These are phyloP conservation scores for Candida gigantensis DNA, from an alignment of 1,139 yeast species.

Conservation along the genomic window DNA sequence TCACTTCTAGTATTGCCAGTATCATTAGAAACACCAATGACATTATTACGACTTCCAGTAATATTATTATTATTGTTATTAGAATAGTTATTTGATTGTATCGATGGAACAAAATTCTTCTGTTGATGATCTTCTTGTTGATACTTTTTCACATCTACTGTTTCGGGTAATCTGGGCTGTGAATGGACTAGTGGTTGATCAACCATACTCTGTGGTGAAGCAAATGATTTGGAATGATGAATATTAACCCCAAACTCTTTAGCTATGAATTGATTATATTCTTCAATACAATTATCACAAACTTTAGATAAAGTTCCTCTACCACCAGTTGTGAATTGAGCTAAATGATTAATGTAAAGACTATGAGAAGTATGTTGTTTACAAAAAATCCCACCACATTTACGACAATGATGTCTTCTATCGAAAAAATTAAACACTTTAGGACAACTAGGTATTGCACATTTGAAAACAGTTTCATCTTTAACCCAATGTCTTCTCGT, in stretches of 20 bases:
- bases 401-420: conserved; percentile 90
- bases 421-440: conserved; percentile 72
- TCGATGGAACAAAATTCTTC: not conserved
- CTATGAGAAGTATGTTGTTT: conserved; percentile 61
- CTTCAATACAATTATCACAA: conserved; percentile 72
- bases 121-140: too few relatives aligned
- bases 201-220: not conserved
- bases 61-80: not conserved
- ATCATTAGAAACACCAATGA: not conserved
- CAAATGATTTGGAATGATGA: conserved; percentile 1
- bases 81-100: not conserved
- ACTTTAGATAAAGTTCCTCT: conserved; percentile 75
- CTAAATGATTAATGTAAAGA: conserved; percentile 63
- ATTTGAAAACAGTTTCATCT: conserved; percentile 61
- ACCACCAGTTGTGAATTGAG: conserved; percentile 75
- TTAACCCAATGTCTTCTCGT: conserved; percentile 78
- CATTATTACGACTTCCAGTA: too few relatives aligned
- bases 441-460: conserved; percentile 61
- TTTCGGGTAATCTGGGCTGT: too few relatives aligned
- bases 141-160: too few relatives aligned
- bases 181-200: conserved; percentile 8
- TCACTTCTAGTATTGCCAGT: conserved; percentile 21
- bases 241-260: conserved; percentile 40
- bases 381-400: conserved; percentile 91
- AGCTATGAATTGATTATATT: conserved; percentile 57